phyloP scores from a whole-genome alignment of 148 eudicot species.

The Nepenthes mirabilis region DNA sequence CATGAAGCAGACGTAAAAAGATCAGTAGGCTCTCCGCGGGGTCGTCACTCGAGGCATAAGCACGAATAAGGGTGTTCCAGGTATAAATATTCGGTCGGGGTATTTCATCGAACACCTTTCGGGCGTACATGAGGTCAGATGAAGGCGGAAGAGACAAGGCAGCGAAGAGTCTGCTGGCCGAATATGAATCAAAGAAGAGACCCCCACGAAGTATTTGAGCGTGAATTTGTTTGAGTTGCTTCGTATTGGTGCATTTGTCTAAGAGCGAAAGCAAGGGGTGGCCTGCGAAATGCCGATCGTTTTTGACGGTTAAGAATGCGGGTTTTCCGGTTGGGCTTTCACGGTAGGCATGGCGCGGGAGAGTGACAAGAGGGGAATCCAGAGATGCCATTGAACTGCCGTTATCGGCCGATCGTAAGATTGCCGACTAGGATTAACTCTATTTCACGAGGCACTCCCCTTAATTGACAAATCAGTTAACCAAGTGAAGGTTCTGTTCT shows the following conservation, averaged over 20 bases:
- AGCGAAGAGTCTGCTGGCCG: conserved; percentile 26
- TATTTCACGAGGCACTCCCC: too few relatives aligned
- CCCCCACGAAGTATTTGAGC: conserved; percentile 38
- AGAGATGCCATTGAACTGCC: neutral
- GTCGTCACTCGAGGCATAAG: conserved; percentile 12
- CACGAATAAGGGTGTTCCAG: conserved; percentile 39
- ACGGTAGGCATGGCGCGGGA: conserved; percentile 2
- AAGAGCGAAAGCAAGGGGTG: conserved; percentile 15
- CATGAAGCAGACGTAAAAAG: conserved; percentile 17
- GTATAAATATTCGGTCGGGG: conserved; percentile 33
- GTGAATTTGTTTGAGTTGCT: conserved; percentile 36
- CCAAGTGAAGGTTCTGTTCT: too few relatives aligned
- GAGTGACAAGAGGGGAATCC: conserved; percentile 1
- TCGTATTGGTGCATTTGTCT: conserved; percentile 17
- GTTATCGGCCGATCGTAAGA: too few relatives aligned
- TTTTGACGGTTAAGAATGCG: conserved; percentile 10
- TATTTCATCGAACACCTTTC: conserved; percentile 31
- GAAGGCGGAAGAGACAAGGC: conserved; percentile 15
- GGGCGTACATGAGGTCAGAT: conserved; percentile 24
- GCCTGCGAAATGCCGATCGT: conserved; percentile 22
- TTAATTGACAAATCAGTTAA: too few relatives aligned
- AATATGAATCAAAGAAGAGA: conserved; percentile 28
- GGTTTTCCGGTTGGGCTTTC: neutral
- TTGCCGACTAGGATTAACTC: too few relatives aligned
- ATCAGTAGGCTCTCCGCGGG: conserved; percentile 10